These are phyloP conservation scores for Avena atlantica DNA, from an alignment of 176 grass and related monocot species.

Conservation along the genomic window DNA sequence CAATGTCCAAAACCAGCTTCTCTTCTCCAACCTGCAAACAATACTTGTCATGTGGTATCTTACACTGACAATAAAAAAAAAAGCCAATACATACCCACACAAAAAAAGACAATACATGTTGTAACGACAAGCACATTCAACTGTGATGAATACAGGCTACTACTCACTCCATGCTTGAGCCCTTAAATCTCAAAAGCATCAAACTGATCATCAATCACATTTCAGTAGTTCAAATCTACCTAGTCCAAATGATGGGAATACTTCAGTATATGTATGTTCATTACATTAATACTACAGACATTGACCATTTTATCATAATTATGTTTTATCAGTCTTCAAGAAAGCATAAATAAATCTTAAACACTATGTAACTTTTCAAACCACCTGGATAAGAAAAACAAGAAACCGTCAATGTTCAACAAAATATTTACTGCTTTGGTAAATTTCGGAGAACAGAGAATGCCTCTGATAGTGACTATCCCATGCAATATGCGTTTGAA, in stretches of 20 bases:
- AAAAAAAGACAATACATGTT: not conserved
- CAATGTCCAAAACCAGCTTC: constrained; percentile 87
- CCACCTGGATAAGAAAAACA: not conserved
- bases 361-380: not conserved
- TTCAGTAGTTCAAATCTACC: constrained; percentile 1
- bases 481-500: not conserved
- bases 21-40: constrained; percentile 90
- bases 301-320: not conserved
- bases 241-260: not conserved
- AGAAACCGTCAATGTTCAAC: not conserved
- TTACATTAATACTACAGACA: not conserved
- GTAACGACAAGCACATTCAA: constrained; percentile 21
- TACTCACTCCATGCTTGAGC: not conserved
- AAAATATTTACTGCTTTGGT: not conserved
- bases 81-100: not conserved
- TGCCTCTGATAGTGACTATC: not conserved
- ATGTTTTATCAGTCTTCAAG: not conserved
- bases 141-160: not conserved
- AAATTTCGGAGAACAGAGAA: not conserved
- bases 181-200: not conserved
- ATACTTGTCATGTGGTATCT: constrained; percentile 13
- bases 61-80: constrained; percentile 35
- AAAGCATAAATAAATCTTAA: constrained; percentile 1
- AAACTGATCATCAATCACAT: not conserved
- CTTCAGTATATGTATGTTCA: not conserved